Evolutionary conservation across 768 basidiomycete species (phyloP).

Genomic region (Chlorophyllum brunneum): DNA sequence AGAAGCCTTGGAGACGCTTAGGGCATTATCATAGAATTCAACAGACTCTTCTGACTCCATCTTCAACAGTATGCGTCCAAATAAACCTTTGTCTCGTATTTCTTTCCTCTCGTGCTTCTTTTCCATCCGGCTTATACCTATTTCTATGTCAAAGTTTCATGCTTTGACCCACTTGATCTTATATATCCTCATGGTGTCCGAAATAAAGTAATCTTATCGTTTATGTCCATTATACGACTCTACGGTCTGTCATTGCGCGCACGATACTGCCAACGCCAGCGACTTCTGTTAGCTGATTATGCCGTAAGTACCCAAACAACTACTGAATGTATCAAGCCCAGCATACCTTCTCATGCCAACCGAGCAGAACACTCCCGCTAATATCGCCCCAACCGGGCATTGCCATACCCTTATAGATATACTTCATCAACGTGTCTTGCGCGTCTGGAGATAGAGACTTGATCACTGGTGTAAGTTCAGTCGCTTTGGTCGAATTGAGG

Average conservation of each 20-base stretch:
- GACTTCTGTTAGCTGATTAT: constrained; percentile 77
- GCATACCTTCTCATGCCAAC: constrained; percentile 95
- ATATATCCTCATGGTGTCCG: no score
- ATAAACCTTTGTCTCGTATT: no score
- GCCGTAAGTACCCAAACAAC: constrained; percentile 1
- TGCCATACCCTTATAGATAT: constrained; percentile 95
- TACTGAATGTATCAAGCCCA: not conserved
- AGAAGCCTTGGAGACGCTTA: constrained; percentile 29
- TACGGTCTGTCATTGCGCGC: constrained; percentile 63
- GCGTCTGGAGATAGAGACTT: constrained; percentile 66
- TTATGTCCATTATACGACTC: constrained; percentile 42
- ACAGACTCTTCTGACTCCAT: not conserved
- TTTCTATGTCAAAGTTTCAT: not conserved
- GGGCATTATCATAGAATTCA: not conserved
- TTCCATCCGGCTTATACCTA: not conserved
- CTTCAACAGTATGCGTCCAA: constrained; percentile 5
- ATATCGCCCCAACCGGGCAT: constrained; percentile 60
- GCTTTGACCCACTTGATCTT: no score
- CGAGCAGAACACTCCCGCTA: constrained; percentile 59
- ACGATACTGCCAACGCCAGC: constrained; percentile 96
- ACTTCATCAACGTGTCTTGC: constrained; percentile 95
- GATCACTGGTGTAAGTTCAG: constrained; percentile 78
- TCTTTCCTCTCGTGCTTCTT: not conserved
- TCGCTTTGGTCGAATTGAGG: constrained; percentile 89
- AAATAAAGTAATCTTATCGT: no score